Evolutionary conservation across 208 protist genomes (phyloP).

Genomic region (Trypanosoma conorhini): DNA sequence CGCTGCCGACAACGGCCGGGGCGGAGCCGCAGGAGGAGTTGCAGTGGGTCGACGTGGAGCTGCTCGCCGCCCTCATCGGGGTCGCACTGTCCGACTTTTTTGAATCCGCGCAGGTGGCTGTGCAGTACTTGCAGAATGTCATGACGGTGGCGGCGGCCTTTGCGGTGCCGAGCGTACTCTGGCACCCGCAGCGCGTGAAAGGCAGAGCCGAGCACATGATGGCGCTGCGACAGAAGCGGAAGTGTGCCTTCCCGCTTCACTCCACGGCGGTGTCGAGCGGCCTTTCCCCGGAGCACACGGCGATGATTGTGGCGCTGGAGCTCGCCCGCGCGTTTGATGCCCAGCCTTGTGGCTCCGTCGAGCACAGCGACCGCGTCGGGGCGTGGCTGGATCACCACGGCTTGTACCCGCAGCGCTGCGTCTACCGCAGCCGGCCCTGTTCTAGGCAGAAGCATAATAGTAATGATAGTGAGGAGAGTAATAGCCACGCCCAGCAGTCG

Average conservation of each 20-base stretch:
- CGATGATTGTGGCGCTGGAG: constrained; percentile 72
- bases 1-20: background rate
- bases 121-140: constrained; percentile 75
- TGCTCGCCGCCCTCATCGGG: constrained; percentile 55
- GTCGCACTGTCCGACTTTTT: constrained; percentile 75
- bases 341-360: constrained; percentile 38
- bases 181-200: constrained; percentile 57
- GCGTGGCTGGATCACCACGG: constrained; percentile 55
- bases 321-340: constrained; percentile 61
- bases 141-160: constrained; percentile 55
- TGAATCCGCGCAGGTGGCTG: constrained; percentile 44
- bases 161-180: constrained; percentile 68
- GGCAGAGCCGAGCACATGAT: constrained; percentile 43
- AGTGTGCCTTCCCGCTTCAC: constrained; percentile 1
- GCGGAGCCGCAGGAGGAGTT: constrained; percentile 37
- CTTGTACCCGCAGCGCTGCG: constrained; percentile 46
- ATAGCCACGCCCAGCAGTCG: background rate
- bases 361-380: constrained; percentile 50
- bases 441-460: constrained; percentile 6
- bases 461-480: constrained; percentile 1
- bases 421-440: constrained; percentile 33
- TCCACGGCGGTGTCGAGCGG: constrained; percentile 25
- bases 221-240: constrained; percentile 29
- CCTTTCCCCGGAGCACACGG: constrained; percentile 74
- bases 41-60: constrained; percentile 84